These are phyloP conservation scores for Triadica sebifera DNA, from an alignment of 345 rosid species.

Conservation along the genomic window DNA sequence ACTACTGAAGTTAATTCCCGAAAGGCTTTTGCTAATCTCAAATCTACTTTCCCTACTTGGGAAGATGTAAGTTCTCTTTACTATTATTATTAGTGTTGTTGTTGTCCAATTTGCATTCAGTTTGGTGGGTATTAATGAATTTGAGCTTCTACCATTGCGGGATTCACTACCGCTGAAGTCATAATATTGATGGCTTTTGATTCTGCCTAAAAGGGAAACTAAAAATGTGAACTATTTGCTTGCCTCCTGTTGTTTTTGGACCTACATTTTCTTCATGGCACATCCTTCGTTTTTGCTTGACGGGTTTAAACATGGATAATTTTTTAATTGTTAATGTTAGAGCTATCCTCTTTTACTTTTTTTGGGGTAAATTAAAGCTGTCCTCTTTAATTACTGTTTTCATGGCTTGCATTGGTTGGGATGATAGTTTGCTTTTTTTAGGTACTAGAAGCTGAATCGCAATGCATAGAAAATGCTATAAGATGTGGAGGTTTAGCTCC, in stretches of 20 bases:
- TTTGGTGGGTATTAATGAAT: too few species aligned
- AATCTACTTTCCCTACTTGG: constrained; percentile 67
- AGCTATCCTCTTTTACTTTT: too few species aligned
- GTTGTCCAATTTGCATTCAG: background rate
- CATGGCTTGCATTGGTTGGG: background rate
- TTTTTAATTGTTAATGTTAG: too few species aligned
- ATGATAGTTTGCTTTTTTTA: constrained; percentile 16
- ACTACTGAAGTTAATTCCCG: constrained; percentile 69
- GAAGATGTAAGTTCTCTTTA: constrained; percentile 47
- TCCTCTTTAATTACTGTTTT: background rate
- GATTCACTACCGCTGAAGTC: background rate
- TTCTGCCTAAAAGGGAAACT: background rate
- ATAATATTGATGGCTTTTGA: background rate
- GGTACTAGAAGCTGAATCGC: constrained; percentile 72
- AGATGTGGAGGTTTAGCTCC: constrained; percentile 94
- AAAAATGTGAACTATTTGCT: background rate
- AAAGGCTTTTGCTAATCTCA: constrained; percentile 76
- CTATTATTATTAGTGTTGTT: background rate
- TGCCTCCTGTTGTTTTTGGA: background rate
- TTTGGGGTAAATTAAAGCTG: too few species aligned
- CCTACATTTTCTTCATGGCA: background rate
- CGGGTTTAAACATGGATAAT: background rate
- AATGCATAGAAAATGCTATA: constrained; percentile 60
- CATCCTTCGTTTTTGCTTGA: background rate
- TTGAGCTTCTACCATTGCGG: background rate